Percentiles rank a stretch among this genome's conserved stretches.
These are phyloP conservation scores for Botrytis fragariae DNA, from an alignment of 2,329 filamentous ascomycete genomes.

Conservation along the genomic window DNA sequence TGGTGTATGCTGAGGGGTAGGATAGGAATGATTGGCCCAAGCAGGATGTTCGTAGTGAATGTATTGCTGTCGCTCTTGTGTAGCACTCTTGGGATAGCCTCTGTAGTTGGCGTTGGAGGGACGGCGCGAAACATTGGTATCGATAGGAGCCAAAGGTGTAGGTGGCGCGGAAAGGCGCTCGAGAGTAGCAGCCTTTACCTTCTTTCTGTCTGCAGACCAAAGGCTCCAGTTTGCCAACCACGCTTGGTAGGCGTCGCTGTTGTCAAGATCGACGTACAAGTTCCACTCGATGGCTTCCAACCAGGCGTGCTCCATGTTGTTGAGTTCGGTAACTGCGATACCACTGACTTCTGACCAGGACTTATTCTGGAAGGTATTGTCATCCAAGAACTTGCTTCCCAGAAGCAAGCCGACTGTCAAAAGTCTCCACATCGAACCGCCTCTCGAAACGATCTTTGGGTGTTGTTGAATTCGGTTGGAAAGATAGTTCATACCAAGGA, in stretches of 20 bases:
- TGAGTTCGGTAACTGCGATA: slow-evolving; percentile 66
- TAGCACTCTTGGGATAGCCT: slow-evolving; percentile 48
- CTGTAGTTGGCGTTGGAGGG: slow-evolving; percentile 42
- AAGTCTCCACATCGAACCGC: slow-evolving; percentile 64
- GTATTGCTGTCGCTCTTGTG: slow-evolving; percentile 35
- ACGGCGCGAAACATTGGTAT: slow-evolving; percentile 58
- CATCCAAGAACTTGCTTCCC: slow-evolving; percentile 74
- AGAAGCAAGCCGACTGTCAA: slow-evolving; percentile 67
- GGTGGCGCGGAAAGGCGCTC: slow-evolving; percentile 40
- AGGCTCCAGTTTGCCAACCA: slow-evolving; percentile 67
- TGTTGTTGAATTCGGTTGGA: slow-evolving; percentile 59
- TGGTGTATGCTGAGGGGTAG: slow-evolving; percentile 46
- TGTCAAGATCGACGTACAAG: slow-evolving; percentile 65
- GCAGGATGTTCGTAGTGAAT: slow-evolving; percentile 34
- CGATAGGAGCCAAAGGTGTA: slow-evolving; percentile 47
- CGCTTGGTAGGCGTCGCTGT: slow-evolving; percentile 59
- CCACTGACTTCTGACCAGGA: slow-evolving; percentile 76
- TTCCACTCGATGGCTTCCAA: slow-evolving; percentile 64
- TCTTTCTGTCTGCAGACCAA: slow-evolving; percentile 50
- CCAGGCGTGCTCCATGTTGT: slow-evolving; percentile 67
- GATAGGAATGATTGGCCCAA: slow-evolving; percentile 38
- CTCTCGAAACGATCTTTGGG: slow-evolving; percentile 45
- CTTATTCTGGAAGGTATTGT: slow-evolving; percentile 77
- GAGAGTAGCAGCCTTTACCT: slow-evolving; percentile 38
- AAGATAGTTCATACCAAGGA: slow-evolving; percentile 68